Evolutionary conservation across 768 basidiomycete species (phyloP).

Genomic region (Kwoniella pini): DNA sequence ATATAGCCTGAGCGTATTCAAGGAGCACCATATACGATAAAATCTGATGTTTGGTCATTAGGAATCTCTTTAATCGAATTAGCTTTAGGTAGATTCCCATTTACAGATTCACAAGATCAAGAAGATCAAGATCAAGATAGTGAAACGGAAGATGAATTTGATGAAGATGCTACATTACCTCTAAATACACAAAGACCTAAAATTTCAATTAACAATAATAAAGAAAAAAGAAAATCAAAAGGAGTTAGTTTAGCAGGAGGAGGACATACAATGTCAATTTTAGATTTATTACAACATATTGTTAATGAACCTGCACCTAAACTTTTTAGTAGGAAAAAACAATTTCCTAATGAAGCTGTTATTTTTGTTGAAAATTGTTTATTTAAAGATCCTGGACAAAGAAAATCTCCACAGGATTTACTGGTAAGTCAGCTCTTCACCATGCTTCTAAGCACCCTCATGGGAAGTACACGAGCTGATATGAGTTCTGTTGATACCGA

Average conservation of each 20-base stretch:
- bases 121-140: slow-evolving; percentile 9
- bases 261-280: slow-evolving; percentile 96
- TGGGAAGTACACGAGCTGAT: neutral
- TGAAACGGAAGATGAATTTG: slow-evolving; percentile 13
- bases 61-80: slow-evolving; percentile 97
- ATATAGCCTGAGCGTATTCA: slow-evolving; percentile 96
- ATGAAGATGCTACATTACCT: slow-evolving; percentile 42
- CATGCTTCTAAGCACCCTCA: neutral
- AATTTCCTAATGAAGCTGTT: slow-evolving; percentile 72
- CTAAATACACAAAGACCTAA: slow-evolving; percentile 45
- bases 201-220: slow-evolving; percentile 64
- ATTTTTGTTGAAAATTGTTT: slow-evolving; percentile 86
- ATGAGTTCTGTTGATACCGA: too few species aligned
- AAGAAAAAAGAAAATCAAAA: slow-evolving; percentile 66
- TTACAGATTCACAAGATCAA: slow-evolving; percentile 60
- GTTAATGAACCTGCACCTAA: slow-evolving; percentile 97
- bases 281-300: slow-evolving; percentile 95
- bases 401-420: slow-evolving; percentile 85
- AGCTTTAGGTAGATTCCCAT: slow-evolving; percentile 94
- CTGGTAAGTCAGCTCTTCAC: slow-evolving; percentile 49
- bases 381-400: slow-evolving; percentile 79
- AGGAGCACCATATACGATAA: slow-evolving; percentile 96
- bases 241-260: slow-evolving; percentile 93
- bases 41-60: slow-evolving; percentile 98
- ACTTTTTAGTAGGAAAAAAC: slow-evolving; percentile 65